phyloP scores from a whole-genome alignment of 1,139 yeast species.

The Candida sanyaensis region DNA sequence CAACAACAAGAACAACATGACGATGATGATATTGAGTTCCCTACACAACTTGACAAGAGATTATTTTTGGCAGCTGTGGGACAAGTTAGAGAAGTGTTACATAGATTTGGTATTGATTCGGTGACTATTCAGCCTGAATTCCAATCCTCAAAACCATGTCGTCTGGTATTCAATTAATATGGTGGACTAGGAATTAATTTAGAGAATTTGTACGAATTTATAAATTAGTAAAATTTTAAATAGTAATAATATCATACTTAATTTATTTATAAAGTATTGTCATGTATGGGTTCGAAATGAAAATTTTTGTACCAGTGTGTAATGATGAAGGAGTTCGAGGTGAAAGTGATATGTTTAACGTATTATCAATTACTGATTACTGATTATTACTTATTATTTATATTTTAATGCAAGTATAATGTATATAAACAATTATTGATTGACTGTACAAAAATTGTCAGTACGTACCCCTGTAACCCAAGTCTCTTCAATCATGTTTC shows the following conservation, averaged over 20 bases:
- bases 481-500: slow-evolving; percentile 10
- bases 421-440: neutral
- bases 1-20: no score
- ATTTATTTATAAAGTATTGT: no score
- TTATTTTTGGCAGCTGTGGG: slow-evolving; percentile 72
- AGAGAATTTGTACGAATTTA: no score
- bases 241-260: no score
- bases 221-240: no score
- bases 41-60: slow-evolving; percentile 27
- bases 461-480: neutral
- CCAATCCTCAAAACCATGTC: slow-evolving; percentile 6
- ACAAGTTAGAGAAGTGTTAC: slow-evolving; percentile 76
- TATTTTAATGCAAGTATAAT: neutral
- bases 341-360: no score
- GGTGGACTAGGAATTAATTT: no score
- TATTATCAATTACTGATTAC: no score
- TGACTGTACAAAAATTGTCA: neutral
- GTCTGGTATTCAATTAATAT: neutral
- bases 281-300: no score
- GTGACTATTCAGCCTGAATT: slow-evolving; percentile 96
- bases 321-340: no score
- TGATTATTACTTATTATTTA: no score
- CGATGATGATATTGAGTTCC: neutral
- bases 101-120: slow-evolving; percentile 83
- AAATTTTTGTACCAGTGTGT: no score